Evolutionary conservation across 192 early-diverging fungal species (phyloP).

Genomic region (Coemansia sp.): DNA sequence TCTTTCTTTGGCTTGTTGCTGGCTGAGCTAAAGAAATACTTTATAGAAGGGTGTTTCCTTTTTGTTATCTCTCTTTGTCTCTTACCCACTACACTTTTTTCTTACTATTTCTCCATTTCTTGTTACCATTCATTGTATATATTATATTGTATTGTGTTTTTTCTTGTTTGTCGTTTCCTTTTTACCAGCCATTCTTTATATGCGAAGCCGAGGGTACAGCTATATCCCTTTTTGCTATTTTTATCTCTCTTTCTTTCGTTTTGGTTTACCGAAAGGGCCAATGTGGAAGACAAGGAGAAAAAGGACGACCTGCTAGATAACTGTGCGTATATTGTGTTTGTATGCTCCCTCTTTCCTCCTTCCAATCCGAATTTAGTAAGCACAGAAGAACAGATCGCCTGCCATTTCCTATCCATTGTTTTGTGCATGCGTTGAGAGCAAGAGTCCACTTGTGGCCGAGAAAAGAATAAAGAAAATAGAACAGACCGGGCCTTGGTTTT

Average conservation of each 20-base stretch:
- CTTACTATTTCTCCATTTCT: too few species aligned
- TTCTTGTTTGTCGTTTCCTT: too few species aligned
- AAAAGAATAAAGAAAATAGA: too few species aligned
- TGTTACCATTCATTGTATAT: background rate
- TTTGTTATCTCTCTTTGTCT: too few species aligned
- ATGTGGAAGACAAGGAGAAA: background rate
- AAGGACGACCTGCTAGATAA: background rate
- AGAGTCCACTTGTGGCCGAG: too few species aligned
- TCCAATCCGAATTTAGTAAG: too few species aligned
- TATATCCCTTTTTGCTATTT: background rate
- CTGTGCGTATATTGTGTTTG: conserved; percentile 3
- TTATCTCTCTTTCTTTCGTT: background rate
- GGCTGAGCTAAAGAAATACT: too few species aligned
- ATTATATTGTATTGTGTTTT: background rate
- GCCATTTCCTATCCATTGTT: background rate
- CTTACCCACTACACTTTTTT: too few species aligned
- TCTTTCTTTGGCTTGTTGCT: too few species aligned
- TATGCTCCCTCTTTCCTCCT: background rate
- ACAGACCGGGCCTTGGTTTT: too few species aligned
- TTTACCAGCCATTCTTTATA: background rate
- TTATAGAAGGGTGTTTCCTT: too few species aligned
- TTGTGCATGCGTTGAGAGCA: too few species aligned
- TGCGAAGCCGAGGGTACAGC: background rate
- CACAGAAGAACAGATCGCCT: background rate
- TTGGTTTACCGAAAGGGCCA: background rate